Evolutionary conservation across 2,329 filamentous ascomycete genomes (phyloP), one percentile per base, ranked within the genome.

Genomic region (Cladosporium sp.): DNA sequence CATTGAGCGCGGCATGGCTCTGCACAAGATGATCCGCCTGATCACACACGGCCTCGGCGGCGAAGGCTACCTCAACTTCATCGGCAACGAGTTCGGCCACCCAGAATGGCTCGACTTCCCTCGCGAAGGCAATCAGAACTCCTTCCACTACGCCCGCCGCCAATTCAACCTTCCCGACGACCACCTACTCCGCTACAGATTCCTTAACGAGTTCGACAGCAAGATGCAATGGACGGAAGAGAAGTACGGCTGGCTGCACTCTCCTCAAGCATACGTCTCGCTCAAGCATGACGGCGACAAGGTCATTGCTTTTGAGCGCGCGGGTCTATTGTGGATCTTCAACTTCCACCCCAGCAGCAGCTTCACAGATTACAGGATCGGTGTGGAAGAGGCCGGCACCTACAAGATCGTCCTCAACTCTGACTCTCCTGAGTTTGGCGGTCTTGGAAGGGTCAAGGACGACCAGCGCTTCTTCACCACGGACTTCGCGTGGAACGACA

Each of bases 51-150:
- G 82, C 40, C 83, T 99, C 15, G 94, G 94, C 59, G 94, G 94
- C 56, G 94, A 99, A 75, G 94, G 93, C 37, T 99, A 96, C 70
- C 88, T 99, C 54, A 99, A 97, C 78, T 99, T 99, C 67, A 92
- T 97, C 76, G 94, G 94, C 60, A 99, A 99, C 74, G 94, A 99
- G 74, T 99, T 99, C 69, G 94, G 94, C 0, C 94, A 99, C 71
- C 94, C 94, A 0, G 94, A 99, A 75, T 99, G 94, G 94, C 88
- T 99, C 37, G 94, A 99, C 73, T 99, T 99, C 75, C 94, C 94
- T 3, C 89, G 94, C 52, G 91, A 87, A 68, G 94, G 94, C 56
- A 73, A 73, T 61, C 60, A 61, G 60, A 74, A 73, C 64, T 68
- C 65, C 60, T 72, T 73, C 63, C 70, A 74, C 63, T 74, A 74